Base-by-base conservation (phyloP, 768 basidiomycete species). In the Lyophyllum decastes region DNA sequence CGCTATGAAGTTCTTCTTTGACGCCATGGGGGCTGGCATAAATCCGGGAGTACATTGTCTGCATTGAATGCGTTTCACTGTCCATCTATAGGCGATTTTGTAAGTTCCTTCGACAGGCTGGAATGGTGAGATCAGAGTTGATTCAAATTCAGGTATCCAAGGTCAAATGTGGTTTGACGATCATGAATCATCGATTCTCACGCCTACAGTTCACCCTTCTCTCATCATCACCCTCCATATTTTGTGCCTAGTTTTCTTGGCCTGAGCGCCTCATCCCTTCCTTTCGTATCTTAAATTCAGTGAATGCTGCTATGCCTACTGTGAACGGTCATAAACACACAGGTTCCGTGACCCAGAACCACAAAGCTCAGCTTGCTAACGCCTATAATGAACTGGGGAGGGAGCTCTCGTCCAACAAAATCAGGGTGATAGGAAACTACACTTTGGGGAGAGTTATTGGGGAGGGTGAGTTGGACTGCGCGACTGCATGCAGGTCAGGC, bases 351-450 rank as follows among this genome's bases (percentile, higher is more conserved):
- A 76, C 82, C 49, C 85, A 88, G 75, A 93, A 92, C 72, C 82
- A 88, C 75, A 92, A 88, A 74, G 91, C 89, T 26, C 87, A 95
- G 72, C 92, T 98, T 69, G 90, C 90, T 67, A 93, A 85, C 71
- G 95, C 95, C 58, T 98, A 98, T 79, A 95, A 95, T 76, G 95
- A 96, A 80, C 85, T 98, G 6, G 95, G 95, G 64, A 96, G 89
- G 78, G 95, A 97, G 73, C 85, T 98, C 26, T 88, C 90, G n/a
- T 93, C 92, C 24, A 84, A 84, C 61, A 95, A 90, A 77, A 80
- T 98, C 55, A 88, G 90, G 62, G 92, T 97, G 26, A 87, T 98
- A 44, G 95, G 95, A 57, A 95, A 95, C 70, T 97, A 97, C 68
- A 96, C 94, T 24, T 80, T 97, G 9, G 94, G 95, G 50, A 90